phyloP scores from a whole-genome alignment of 129 eudicot genomes.

The Tagetes erecta region DNA sequence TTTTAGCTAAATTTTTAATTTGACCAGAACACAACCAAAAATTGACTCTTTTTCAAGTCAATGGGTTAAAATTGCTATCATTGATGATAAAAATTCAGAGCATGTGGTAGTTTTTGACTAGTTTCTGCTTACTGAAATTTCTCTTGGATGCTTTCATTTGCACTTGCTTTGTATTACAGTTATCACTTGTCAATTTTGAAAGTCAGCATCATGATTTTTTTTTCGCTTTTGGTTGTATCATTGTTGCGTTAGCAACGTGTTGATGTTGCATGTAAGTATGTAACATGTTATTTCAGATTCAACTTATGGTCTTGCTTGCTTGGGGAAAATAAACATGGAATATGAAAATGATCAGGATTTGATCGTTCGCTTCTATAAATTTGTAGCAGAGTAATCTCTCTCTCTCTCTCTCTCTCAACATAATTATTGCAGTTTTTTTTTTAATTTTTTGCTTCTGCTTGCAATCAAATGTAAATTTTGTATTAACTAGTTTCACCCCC shows the following conservation, averaged over 20 bases:
- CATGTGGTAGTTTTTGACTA: background rate
- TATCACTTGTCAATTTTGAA: background rate
- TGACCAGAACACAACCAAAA: background rate
- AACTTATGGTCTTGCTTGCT: constrained; percentile 71
- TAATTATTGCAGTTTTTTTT: background rate
- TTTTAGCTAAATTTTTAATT: background rate
- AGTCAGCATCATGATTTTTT: background rate
- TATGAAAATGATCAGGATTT: constrained; percentile 82
- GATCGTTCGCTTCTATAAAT: constrained; percentile 80
- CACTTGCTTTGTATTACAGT: background rate
- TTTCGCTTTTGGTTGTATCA: background rate
- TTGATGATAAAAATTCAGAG: background rate
- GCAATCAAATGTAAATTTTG: background rate
- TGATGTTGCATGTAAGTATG: too few relatives aligned
- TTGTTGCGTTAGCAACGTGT: constrained; percentile 13
- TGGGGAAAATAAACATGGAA: constrained; percentile 83
- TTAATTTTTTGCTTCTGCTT: background rate
- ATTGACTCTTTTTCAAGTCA: background rate
- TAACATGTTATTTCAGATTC: constrained; percentile 59
- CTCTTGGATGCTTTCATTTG: background rate
- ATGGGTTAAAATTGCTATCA: background rate
- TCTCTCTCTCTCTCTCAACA: constrained; percentile 22
- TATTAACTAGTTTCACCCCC: background rate
- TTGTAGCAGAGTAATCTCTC: constrained; percentile 75
- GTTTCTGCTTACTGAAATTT: constrained; percentile 1